Evolutionary conservation across 768 basidiomycete genomes (phyloP).

Genomic region (Phlegmacium glaucopus): DNA sequence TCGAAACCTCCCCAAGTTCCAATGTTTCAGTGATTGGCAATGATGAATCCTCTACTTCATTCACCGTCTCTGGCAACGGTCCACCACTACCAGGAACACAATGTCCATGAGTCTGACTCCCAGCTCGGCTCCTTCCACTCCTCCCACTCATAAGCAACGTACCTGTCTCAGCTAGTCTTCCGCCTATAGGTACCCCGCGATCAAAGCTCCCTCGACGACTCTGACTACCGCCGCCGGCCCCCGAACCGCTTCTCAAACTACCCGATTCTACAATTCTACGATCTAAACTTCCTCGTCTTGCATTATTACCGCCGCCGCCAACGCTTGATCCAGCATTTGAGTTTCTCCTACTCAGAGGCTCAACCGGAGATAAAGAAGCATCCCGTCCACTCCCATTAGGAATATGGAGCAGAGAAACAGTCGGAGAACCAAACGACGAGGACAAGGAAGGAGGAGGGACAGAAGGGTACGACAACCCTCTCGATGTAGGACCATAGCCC

Average conservation of each 20-base stretch:
- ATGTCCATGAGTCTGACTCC: constrained; percentile 26
- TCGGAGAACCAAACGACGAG: constrained; percentile 74
- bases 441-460: constrained; percentile 82
- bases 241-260: constrained; percentile 20
- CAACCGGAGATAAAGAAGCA: constrained; percentile 46
- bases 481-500: constrained; percentile 14
- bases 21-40: neutral
- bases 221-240: neutral
- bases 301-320: neutral
- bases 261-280: constrained; percentile 57
- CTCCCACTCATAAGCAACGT: constrained; percentile 25
- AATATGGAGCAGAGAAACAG: constrained; percentile 35
- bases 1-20: constrained; percentile 2
- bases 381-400: constrained; percentile 42
- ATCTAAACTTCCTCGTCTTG: constrained; percentile 30
- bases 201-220: constrained; percentile 52
- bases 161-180: constrained; percentile 60
- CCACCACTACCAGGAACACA: neutral
- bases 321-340: constrained; percentile 32
- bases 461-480: constrained; percentile 69
- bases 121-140: constrained; percentile 38
- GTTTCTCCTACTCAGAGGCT: constrained; percentile 50
- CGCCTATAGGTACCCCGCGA: constrained; percentile 38
- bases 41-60: constrained; percentile 12
- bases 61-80: constrained; percentile 26